phyloP scores from a whole-genome alignment of 1,284 basidiomycete species.

The Pseudomicrostroma phylloplanum region DNA sequence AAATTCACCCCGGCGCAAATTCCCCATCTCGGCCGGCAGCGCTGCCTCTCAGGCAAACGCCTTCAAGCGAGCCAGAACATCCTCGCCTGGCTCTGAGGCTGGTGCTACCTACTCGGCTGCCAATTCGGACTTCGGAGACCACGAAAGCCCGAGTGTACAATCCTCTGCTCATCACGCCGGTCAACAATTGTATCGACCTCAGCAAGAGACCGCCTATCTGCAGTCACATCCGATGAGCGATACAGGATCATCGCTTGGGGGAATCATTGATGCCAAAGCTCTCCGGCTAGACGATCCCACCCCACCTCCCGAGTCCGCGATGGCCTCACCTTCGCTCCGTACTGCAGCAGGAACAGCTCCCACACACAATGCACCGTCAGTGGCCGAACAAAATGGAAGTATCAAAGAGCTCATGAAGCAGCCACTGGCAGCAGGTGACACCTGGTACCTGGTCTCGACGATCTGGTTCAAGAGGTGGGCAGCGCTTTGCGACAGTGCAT shows the following conservation, averaged over 20 bases:
- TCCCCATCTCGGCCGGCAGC: too few species aligned
- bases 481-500: constrained; percentile 64
- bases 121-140: not conserved
- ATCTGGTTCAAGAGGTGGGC: constrained; percentile 70
- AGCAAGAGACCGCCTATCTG: not conserved
- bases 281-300: not conserved
- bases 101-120: constrained; percentile 8
- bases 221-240: not conserved
- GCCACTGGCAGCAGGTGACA: constrained; percentile 61
- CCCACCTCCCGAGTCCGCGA: not conserved
- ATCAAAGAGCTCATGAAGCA: constrained; percentile 23
- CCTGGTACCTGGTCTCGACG: constrained; percentile 69
- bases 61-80: constrained; percentile 21
- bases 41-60: too few species aligned
- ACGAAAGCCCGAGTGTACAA: not conserved
- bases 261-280: constrained; percentile 10
- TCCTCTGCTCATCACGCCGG: not conserved
- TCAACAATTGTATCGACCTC: constrained; percentile 8
- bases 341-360: constrained; percentile 2
- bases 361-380: constrained; percentile 10
- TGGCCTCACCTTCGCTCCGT: not conserved
- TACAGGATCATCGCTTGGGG: constrained; percentile 1
- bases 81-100: constrained; percentile 16
- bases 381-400: constrained; percentile 6
- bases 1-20: too few species aligned